These are phyloP conservation scores for Taxawa tesnikishii DNA, from an alignment of 2,329 filamentous ascomycete genomes.

Conservation along the genomic window DNA sequence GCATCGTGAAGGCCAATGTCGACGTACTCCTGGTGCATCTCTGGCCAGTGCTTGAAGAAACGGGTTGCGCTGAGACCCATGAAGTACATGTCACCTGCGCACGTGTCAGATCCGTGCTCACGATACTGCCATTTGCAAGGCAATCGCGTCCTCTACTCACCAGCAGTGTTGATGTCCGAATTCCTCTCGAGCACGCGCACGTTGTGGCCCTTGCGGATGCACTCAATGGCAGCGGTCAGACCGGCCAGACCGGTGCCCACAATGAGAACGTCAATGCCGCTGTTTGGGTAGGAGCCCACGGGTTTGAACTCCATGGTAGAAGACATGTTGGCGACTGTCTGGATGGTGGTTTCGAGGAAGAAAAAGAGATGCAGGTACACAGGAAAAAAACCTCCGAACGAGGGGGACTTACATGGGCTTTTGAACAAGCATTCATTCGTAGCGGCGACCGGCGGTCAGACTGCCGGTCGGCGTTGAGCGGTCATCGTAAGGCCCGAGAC, in stretches of 20 bases:
- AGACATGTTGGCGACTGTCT: not conserved
- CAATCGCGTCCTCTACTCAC: too few species aligned
- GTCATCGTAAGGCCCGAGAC: too few species aligned
- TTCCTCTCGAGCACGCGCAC: conserved; percentile 22
- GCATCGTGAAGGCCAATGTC: conserved; percentile 40
- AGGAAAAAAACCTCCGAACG: too few species aligned
- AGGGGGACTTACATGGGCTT: too few species aligned
- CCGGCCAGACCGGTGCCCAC: conserved; percentile 19
- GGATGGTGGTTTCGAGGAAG: too few species aligned
- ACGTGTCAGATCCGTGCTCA: too few species aligned
- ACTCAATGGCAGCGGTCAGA: conserved; percentile 18
- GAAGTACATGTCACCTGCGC: conserved; percentile 45
- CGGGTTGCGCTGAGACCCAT: conserved; percentile 44
- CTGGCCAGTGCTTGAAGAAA: conserved; percentile 44
- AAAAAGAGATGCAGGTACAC: too few species aligned
- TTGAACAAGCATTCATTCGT: too few species aligned
- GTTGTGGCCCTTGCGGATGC: conserved; percentile 19
- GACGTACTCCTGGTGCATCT: conserved; percentile 38
- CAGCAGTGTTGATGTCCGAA: conserved; percentile 38
- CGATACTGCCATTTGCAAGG: too few species aligned
- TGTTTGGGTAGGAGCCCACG: conserved; percentile 37
- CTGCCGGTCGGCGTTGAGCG: too few species aligned
- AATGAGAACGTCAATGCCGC: conserved; percentile 18
- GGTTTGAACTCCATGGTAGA: conserved; percentile 26
- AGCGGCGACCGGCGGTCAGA: too few species aligned